Evolutionary conservation across 306 rosid species (phyloP), one percentile per base, ranked within the genome.

Genomic region (Prunus padus): DNA sequence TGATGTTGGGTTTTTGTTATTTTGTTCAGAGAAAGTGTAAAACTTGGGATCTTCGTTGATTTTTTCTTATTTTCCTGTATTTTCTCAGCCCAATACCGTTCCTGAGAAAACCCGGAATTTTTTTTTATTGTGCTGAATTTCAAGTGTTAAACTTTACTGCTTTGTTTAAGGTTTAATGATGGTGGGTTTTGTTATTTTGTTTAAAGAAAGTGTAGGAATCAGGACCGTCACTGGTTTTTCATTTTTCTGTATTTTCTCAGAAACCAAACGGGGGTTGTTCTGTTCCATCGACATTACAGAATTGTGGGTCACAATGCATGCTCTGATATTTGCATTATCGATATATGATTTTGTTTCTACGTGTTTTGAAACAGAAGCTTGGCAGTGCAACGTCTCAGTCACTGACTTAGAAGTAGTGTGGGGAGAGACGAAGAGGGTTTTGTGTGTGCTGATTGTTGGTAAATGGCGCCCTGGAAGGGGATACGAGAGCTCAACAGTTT

Each of bases 401-500:
- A 42, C 52, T 66, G 71, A 66, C 11, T 66, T 28, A 23, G 20
- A 52, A 31, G 63, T 52, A 12, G 40, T n/a, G 64, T 70, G 50
- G 13, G 64, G 20, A n/a, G 47, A 70, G 5, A 30, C 19, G 26
- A 26, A 25, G 56, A 8, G 19, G 1, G 2, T 14, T 50, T 13
- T 31, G 30, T 22, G 47, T 22, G 76, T 33, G 52, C 66, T 26
- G 44, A 25, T 47, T 59, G 30, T 40, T 42, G 44, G 67, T 56
- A 42, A 71, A 89, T 79, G 89, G 40, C 67, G 46, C 66, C 40
- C 0, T 1, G 4, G 28, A 26, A 19, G 11, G 18, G 37, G 37
- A 25, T 59, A 30, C 30, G 67, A 28, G 42, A 25, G 69, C 64
- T 64, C 70, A 60, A 47, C 10, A 19, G 51, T 7, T 20, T 56